phyloP scores from a whole-genome alignment of 768 basidiomycete genomes.

The Royoungia palumana region DNA sequence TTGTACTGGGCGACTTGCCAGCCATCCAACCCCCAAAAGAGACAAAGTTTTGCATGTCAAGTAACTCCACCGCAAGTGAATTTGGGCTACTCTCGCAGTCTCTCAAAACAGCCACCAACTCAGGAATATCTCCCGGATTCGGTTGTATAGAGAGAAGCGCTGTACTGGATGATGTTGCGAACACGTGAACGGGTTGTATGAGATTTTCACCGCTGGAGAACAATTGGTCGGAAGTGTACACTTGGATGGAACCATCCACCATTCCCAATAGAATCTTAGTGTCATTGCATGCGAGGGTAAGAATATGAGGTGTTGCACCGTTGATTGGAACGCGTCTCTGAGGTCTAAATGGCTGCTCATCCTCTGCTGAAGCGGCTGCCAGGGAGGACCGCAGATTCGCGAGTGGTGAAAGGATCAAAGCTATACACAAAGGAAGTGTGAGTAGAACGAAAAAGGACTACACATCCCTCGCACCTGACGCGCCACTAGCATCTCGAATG shows the following conservation, averaged over 20 bases:
- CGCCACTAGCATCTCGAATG: conserved; percentile 31
- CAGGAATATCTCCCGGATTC: conserved; percentile 59
- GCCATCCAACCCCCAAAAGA: conserved; percentile 53
- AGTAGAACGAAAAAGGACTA: background rate
- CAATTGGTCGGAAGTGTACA: conserved; percentile 55
- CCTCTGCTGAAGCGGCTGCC: conserved; percentile 36
- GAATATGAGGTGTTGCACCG: conserved; percentile 45
- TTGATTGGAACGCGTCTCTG: conserved; percentile 47
- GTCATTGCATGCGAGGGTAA: conserved; percentile 59
- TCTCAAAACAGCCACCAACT: conserved; percentile 59
- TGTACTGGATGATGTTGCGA: conserved; percentile 41
- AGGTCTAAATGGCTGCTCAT: conserved; percentile 46
- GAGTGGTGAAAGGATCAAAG: conserved; percentile 59
- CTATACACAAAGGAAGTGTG: conserved; percentile 32
- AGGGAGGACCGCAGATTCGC: conserved; percentile 56
- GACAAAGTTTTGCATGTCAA: conserved; percentile 52
- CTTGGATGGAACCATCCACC: conserved; percentile 53
- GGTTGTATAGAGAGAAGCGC: conserved; percentile 54
- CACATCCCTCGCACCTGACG: conserved; percentile 35
- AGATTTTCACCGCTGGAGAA: conserved; percentile 44
- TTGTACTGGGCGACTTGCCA: conserved; percentile 43
- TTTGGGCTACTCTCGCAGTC: conserved; percentile 31
- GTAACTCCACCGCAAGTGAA: conserved; percentile 51
- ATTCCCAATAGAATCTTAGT: conserved; percentile 58
- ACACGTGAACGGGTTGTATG: conserved; percentile 47